These are phyloP conservation scores for Phytophthora pseudosyringae DNA, from an alignment of 352 stramenopile species.

Conservation along the genomic window DNA sequence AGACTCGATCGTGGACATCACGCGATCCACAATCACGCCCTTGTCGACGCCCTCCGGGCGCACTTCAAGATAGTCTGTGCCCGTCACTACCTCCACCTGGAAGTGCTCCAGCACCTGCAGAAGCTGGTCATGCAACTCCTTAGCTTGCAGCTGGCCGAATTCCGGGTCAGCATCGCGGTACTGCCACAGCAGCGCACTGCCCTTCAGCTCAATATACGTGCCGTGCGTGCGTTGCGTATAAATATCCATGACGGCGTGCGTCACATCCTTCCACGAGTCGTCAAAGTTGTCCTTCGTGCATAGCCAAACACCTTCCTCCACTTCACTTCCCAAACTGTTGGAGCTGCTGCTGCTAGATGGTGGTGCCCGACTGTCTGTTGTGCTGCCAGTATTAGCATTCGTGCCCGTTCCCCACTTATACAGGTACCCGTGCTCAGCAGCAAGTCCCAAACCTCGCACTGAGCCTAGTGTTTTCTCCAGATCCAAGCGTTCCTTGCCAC, in stretches of 20 bases:
- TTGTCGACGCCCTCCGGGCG: conserved; percentile 98
- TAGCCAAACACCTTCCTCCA: conserved; percentile 74
- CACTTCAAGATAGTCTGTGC: conserved; percentile 93
- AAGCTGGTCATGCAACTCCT: conserved; percentile 98
- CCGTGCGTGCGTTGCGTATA: conserved; percentile 99
- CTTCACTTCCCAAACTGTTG: conserved; percentile 36
- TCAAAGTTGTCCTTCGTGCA: conserved; percentile 93
- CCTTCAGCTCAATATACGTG: conserved; percentile 99
- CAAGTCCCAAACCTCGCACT: conserved; percentile 95
- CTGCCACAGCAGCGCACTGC: conserved; percentile 98
- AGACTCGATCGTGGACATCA: conserved; percentile 93
- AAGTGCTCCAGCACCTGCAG: conserved; percentile 95
- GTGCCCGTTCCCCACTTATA: conserved; percentile 92
- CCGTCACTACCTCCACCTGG: conserved; percentile 94
- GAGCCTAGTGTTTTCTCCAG: conserved; percentile 94
- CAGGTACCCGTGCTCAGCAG: conserved; percentile 98
- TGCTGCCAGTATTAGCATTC: conserved; percentile 42
- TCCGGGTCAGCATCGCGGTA: conserved; percentile 99
- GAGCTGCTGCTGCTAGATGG: conserved; percentile 27
- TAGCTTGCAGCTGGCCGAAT: conserved; percentile 98
- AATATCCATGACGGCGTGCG: conserved; percentile 98
- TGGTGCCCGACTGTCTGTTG: conserved; percentile 29
- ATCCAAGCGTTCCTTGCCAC: conserved; percentile 95
- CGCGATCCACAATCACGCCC: conserved; percentile 96
- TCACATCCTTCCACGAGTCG: conserved; percentile 97